Evolutionary conservation across 73 alveolate genomes (phyloP), one percentile per base, ranked within the genome.

Genomic region (Paramecium tetraurelia): DNA sequence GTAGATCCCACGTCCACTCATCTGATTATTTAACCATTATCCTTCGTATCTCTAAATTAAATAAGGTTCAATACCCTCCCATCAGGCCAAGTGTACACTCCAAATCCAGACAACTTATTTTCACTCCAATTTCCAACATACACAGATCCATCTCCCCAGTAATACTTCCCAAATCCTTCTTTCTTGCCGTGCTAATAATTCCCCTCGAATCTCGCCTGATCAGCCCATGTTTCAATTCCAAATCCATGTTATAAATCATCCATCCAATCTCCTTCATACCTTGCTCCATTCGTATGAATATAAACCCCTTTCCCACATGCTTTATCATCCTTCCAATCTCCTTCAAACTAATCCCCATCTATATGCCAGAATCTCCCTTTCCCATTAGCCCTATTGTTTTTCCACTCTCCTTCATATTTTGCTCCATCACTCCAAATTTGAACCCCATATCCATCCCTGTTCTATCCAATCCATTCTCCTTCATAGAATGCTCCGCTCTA

Each of bases 151-250:
- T 95, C 95, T 1, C 77, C 16, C 96, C 98, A 94, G 14, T 48
- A 77, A 87, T 95, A 94, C 50, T 86, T 89, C n/a, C 98, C 98
- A 29, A 86, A 59, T 6, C 98, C 98, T 90, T 94, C 93, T 77
- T 95, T 95, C 85, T 95, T 87, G 0, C 97, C 97, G 10, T 94
- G 24, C 31, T 84, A 72, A 93, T 94, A 95, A 68, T 68, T 72
- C 20, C 98, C 98, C 46, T 86, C 93, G 92, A 93, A 95, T 63
- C 93, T 58, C 3, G 97, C 85, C 48, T 94, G 86, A 87, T 95
- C 97, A 85, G 87, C 84, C 97, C 98, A 95, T 29, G 93, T 50
- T 31, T 93, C 95, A 11, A 93, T 68, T 50, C 97, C 97, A 85
- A 57, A 84, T 2, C 95, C 96, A 58, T 95, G 95, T 86, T 92